Base-by-base conservation (phyloP, 2,329 filamentous ascomycete species). In the Fusarium nelsonii region DNA sequence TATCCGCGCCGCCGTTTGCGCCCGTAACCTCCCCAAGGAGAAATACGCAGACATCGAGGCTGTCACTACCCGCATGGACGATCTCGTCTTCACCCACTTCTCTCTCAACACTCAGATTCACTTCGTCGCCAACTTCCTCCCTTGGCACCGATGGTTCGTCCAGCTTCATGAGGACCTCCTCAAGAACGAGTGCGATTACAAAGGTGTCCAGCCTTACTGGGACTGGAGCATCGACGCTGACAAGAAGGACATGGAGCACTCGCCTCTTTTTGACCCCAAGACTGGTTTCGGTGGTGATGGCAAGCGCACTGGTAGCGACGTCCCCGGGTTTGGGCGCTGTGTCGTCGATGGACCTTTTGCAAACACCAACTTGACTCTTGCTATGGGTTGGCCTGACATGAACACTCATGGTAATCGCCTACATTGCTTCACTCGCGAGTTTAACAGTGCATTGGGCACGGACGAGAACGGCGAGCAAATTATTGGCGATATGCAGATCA, bases 211-310 rank as follows among this genome's bases (percentile, higher is more conserved):
- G 5, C 62, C 62, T 1, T 65, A 65, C 32, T 65, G 62, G 62
- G 62, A 65, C 26, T 65, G 62, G 62, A 52, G 28, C 3, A 65
- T 65, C 7, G 62, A 65, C 12, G 62, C 44, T 1, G 60, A 65
- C 3, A 65, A 65, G 36, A 14, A 33, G 0, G 52, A 65, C 2
- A 36, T 41, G 0, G 23, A 32, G 6, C 65, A 65, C 8, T 65
- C 62, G 18, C 62, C 62, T 3, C 7, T 65, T 4, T 65, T 65
- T 0, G 60, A 65, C 3, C 9, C 62, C 4, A 30, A 65, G 32
- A 65, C 62, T 14, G 62, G 62, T 0, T 65, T 65, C 3, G 62
- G 62, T 0, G 62, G 62, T 8, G 28, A 65, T 4, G 62, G 45
- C 0, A 37, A 65, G 4, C 45, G 34, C 3, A 65, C 60, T 37